Conservation (phyloP, 805 yeast species). For the Lipomyces chichibuensis region DNA sequence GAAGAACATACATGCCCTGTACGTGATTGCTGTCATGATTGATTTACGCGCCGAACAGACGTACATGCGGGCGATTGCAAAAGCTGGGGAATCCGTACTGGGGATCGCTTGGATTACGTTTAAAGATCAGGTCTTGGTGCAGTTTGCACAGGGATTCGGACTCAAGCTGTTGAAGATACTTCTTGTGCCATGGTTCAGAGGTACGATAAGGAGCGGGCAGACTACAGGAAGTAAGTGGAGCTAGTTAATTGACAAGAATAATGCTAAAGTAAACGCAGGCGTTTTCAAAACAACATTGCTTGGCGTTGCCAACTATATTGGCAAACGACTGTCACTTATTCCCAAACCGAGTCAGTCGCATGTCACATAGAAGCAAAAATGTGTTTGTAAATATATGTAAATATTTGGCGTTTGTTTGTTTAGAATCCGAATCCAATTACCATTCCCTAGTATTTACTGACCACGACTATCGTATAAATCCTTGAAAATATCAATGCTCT, state of each 20-base stretch:
- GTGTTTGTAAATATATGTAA: slow-evolving; percentile 4
- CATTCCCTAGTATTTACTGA: not conserved
- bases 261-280: not conserved
- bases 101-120: slow-evolving; percentile 23
- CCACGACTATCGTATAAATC: not conserved
- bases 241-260: not conserved
- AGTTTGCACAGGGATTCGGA: slow-evolving; percentile 33
- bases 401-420: not conserved
- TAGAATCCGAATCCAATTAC: not conserved
- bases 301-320: not conserved
- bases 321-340: not conserved
- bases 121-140: slow-evolving; percentile 34
- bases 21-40: slow-evolving; percentile 4
- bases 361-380: not conserved
- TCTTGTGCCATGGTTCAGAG: slow-evolving; percentile 18
- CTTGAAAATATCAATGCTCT: slow-evolving; percentile 26
- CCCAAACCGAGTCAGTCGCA: not conserved
- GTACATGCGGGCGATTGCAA: slow-evolving; percentile 24
- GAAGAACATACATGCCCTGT: slow-evolving; percentile 7
- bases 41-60: slow-evolving; percentile 34
- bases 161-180: slow-evolving; percentile 18
- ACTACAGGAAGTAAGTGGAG: slow-evolving; percentile 21
- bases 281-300: not conserved
- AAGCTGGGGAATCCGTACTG: slow-evolving; percentile 23
- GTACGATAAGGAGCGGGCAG: slow-evolving; percentile 13